These are phyloP conservation scores for Triangularia setosa DNA, from an alignment of 2,329 filamentous ascomycete genomes.

Conservation along the genomic window DNA sequence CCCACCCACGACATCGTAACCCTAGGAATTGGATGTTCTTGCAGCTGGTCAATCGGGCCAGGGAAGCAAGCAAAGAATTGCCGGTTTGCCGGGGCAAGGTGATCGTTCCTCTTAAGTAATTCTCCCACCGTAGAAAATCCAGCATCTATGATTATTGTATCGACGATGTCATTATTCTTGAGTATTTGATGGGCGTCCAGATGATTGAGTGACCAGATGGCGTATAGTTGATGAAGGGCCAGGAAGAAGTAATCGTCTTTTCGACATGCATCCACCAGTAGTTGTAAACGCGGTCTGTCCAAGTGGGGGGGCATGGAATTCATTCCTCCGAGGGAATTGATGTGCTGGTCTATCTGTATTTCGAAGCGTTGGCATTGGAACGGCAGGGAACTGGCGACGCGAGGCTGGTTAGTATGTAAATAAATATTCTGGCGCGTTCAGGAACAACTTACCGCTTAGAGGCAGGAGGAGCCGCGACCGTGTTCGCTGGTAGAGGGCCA, in stretches of 20 bases:
- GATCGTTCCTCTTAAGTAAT: conserved; percentile 38
- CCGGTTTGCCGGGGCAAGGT: conserved; percentile 28
- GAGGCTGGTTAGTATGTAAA: neutral
- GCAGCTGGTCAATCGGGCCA: conserved; percentile 15
- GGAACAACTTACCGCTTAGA: conserved; percentile 18
- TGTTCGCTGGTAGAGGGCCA: neutral
- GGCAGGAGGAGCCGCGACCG: neutral
- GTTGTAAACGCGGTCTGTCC: conserved; percentile 47
- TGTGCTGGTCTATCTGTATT: conserved; percentile 10
- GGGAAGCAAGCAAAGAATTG: conserved; percentile 40
- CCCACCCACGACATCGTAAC: conserved; percentile 35
- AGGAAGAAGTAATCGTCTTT: conserved; percentile 60
- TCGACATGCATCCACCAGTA: conserved; percentile 55
- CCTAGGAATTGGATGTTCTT: conserved; percentile 19
- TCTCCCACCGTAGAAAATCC: conserved; percentile 35
- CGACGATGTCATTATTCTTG: conserved; percentile 25
- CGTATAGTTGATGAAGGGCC: conserved; percentile 62
- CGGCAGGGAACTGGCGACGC: neutral
- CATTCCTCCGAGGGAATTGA: conserved; percentile 19
- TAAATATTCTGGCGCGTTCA: neutral
- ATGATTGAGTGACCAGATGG: conserved; percentile 46
- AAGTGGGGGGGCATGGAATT: conserved; percentile 28
- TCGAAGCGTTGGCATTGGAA: neutral
- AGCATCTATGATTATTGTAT: conserved; percentile 26
- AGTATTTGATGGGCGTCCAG: conserved; percentile 35